Conservation (phyloP, 2,329 filamentous ascomycete species). For the Fusarium veterinarium region DNA sequence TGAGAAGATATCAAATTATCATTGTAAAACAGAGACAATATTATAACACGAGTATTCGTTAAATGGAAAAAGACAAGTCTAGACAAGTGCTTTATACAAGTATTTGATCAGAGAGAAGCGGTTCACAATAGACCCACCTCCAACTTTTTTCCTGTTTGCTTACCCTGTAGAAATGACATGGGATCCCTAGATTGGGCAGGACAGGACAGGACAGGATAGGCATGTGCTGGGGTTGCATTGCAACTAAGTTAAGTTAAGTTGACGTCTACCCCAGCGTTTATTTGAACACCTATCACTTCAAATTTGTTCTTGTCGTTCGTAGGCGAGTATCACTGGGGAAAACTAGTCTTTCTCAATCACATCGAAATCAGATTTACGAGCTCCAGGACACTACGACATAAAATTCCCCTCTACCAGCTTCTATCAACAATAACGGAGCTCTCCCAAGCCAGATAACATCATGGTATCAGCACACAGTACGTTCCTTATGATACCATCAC, state of each 20-base stretch:
- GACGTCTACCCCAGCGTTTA: neutral
- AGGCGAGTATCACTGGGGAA: neutral
- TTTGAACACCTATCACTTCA: neutral
- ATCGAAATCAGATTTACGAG: neutral
- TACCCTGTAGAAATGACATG: conserved; percentile 23
- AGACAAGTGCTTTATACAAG: conserved; percentile 18
- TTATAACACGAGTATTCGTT: neutral
- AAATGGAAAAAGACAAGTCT: neutral
- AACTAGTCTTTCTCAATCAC: neutral
- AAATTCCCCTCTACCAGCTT: neutral
- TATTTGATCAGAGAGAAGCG: conserved; percentile 26
- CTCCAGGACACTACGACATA: neutral
- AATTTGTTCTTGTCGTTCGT: neutral
- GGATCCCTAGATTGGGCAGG: no score
- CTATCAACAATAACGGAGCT: conserved; percentile 16
- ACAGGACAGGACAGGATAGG: no score
- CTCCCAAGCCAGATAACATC: conserved; percentile 3
- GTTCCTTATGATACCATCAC: conserved; percentile 21
- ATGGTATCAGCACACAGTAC: conserved; percentile 59
- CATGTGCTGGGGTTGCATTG: neutral
- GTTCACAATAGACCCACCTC: conserved; percentile 29
- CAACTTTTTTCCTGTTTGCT: conserved; percentile 11
- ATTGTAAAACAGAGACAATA: neutral
- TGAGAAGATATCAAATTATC: neutral
- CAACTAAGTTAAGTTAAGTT: neutral